Percentiles rank a stretch among this genome's conserved stretches.
These are phyloP conservation scores for Rhizomucor miehei DNA, from an alignment of 371 early-diverging fungal species.

Conservation along the genomic window DNA sequence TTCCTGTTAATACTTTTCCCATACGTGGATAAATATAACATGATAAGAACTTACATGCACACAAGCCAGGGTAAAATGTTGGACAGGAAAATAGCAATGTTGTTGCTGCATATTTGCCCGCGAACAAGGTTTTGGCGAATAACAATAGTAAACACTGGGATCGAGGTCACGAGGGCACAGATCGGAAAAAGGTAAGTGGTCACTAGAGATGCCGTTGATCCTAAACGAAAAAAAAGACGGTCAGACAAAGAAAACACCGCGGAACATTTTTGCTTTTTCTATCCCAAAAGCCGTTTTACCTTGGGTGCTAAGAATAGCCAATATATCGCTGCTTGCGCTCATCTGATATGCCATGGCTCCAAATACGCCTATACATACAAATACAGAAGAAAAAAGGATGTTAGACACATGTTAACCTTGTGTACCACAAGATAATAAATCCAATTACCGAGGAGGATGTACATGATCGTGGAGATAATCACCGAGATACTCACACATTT, in stretches of 20 bases:
- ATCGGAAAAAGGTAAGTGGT: constrained; percentile 70
- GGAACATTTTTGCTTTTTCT: no score
- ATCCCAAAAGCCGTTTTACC: constrained; percentile 7
- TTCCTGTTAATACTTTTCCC: no score
- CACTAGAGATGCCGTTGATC: constrained; percentile 46
- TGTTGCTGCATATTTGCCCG: constrained; percentile 48
- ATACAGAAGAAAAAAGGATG: constrained; percentile 1
- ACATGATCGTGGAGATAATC: constrained; percentile 45
- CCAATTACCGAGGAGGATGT: constrained; percentile 37
- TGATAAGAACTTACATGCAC: constrained; percentile 41
- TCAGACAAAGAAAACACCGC: no score
- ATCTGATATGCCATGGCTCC: constrained; percentile 60
- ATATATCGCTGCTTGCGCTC: constrained; percentile 45
- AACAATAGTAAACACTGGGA: constrained; percentile 77
- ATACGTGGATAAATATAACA: no score
- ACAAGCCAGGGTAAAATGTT: constrained; percentile 66
- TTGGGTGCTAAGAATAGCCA: constrained; percentile 34
- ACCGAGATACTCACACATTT: constrained; percentile 49
- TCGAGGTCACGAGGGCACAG: constrained; percentile 69
- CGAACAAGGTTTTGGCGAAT: constrained; percentile 67
- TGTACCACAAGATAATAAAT: not conserved
- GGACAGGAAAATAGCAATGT: constrained; percentile 54
- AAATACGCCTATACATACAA: constrained; percentile 34
- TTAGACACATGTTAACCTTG: no score
- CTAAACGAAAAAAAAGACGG: no score